phyloP scores from a whole-genome alignment of 805 yeast genomes.

The Metschnikowia dekortorum region DNA sequence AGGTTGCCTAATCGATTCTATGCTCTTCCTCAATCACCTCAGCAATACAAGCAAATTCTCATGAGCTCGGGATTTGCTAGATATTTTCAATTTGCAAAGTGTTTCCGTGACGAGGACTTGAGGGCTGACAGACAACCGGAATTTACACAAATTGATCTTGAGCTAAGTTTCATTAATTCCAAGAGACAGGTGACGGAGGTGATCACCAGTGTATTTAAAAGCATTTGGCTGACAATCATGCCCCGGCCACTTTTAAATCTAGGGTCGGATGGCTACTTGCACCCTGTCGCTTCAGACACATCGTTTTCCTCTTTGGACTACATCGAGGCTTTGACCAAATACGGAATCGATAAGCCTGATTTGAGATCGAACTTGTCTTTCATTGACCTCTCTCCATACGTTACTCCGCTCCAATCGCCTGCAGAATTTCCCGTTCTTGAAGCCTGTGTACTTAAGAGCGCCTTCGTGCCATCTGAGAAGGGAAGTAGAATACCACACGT shows the following conservation, averaged over 20 bases:
- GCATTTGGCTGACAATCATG: conserved; percentile 52
- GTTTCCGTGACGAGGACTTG: conserved; percentile 94
- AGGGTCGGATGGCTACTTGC: conserved; percentile 27
- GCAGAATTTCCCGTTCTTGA: conserved; percentile 66
- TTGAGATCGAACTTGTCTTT: conserved; percentile 60
- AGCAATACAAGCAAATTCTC: conserved; percentile 89
- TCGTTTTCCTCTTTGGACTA: conserved; percentile 50
- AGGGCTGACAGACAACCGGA: conserved; percentile 96
- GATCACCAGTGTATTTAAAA: conserved; percentile 53
- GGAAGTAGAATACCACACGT: conserved; percentile 30
- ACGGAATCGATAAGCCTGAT: conserved; percentile 95
- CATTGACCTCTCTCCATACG: conserved; percentile 40
- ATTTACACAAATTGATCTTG: conserved; percentile 95
- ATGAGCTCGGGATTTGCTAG: conserved; percentile 90
- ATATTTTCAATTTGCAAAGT: conserved; percentile 87
- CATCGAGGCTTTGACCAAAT: conserved; percentile 60
- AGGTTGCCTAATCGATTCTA: conserved; percentile 59
- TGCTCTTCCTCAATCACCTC: conserved; percentile 97
- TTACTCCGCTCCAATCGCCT: conserved; percentile 25
- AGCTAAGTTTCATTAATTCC: conserved; percentile 76
- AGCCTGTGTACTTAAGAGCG: conserved; percentile 58
- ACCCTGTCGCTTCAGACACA: conserved; percentile 7
- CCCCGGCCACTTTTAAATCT: conserved; percentile 35
- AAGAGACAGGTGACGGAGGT: conserved; percentile 60
- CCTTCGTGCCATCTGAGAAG: conserved; percentile 25